Percentiles rank a stretch among this genome's conserved stretches.
Evolutionary conservation across 2,329 filamentous ascomycete genomes (phyloP).

Genomic region (Fusarium anthophilum): DNA sequence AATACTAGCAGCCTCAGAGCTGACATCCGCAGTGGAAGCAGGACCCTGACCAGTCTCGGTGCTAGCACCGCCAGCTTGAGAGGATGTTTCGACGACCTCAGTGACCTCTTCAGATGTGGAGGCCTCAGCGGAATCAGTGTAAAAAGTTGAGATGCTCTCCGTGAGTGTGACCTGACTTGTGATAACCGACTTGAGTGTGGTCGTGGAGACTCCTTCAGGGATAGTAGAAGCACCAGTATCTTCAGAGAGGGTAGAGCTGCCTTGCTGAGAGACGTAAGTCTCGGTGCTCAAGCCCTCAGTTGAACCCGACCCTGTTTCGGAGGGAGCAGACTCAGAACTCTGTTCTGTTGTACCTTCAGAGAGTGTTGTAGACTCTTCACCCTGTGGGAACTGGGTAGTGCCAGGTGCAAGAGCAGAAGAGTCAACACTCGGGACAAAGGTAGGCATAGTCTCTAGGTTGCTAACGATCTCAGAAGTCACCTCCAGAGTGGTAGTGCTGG

Average conservation of each 20-base stretch:
- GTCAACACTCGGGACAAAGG: constrained; percentile 13
- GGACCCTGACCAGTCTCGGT: constrained; percentile 9
- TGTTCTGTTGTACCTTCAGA: not conserved
- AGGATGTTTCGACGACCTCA: not conserved
- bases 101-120: not conserved
- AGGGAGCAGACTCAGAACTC: not conserved
- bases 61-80: not conserved
- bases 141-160: constrained; percentile 1
- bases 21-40: not conserved
- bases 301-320: not conserved
- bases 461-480: constrained; percentile 1
- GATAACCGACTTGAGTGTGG: constrained; percentile 13
- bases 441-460: constrained; percentile 38
- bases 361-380: not conserved
- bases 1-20: not conserved
- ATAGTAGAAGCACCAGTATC: not conserved
- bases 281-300: not conserved
- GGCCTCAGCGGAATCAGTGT: not conserved
- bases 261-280: constrained; percentile 4
- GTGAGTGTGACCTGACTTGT: constrained; percentile 20
- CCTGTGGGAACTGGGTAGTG: constrained; percentile 1
- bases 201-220: not conserved
- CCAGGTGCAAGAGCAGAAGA: constrained; percentile 29
- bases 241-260: not conserved
- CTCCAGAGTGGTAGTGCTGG: not conserved